Percentiles rank a stretch among this genome's conserved stretches.
Evolutionary conservation across 805 yeast genomes (phyloP).

Genomic region (Saturnispora ahearnii): DNA sequence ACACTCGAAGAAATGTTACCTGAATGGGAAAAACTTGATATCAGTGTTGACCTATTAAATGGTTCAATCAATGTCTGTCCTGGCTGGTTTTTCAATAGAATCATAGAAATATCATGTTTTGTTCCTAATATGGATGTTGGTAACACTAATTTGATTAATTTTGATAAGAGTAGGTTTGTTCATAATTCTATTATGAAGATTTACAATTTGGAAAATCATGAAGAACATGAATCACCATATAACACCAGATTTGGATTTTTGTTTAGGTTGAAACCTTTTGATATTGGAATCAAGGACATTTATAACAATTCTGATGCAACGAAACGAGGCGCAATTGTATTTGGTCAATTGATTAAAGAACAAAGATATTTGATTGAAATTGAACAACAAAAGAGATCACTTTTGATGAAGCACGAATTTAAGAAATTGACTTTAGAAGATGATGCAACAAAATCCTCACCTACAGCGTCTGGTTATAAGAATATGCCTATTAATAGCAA

Average conservation of each 20-base stretch:
- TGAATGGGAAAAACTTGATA: constrained; percentile 4
- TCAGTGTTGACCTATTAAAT: neutral
- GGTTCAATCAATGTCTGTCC: constrained; percentile 62
- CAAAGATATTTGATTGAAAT: constrained; percentile 46
- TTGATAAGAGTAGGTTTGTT: constrained; percentile 72
- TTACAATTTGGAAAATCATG: constrained; percentile 33
- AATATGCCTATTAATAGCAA: neutral
- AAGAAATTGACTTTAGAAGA: neutral
- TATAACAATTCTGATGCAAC: constrained; percentile 27
- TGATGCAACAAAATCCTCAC: neutral
- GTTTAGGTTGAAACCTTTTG: constrained; percentile 38
- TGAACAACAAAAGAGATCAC: constrained; percentile 28
- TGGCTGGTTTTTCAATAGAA: constrained; percentile 82
- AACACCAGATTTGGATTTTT: constrained; percentile 45
- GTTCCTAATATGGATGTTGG: constrained; percentile 72
- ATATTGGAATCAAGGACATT: constrained; percentile 28
- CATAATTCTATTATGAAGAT: constrained; percentile 53
- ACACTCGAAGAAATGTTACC: constrained; percentile 20
- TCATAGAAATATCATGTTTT: constrained; percentile 65
- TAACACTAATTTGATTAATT: constrained; percentile 61
- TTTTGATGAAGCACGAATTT: neutral
- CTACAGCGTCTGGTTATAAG: neutral
- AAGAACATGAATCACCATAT: constrained; percentile 11
- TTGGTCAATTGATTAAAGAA: constrained; percentile 35
- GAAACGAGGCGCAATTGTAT: constrained; percentile 31